phyloP scores from a whole-genome alignment of 2,329 filamentous ascomycete species.

The Fusarium irregulare region DNA sequence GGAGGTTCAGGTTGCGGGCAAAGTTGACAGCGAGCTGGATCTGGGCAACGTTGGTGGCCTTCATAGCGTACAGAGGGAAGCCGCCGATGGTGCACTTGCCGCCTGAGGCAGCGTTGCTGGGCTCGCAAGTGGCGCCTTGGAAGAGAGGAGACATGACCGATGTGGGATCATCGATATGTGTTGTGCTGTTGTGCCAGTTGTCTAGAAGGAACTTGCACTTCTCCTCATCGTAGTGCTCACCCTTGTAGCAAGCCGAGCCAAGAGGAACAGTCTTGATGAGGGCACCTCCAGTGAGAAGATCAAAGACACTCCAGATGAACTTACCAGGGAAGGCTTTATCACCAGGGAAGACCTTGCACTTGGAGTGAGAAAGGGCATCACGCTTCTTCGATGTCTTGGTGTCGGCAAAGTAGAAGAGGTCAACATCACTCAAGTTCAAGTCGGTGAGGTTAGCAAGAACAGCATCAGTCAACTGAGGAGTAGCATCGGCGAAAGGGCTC shows the following conservation, averaged over 20 bases:
- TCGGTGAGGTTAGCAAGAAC: constrained; percentile 49
- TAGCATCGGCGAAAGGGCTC: constrained; percentile 33
- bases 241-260: constrained; percentile 50
- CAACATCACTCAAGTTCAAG: constrained; percentile 46
- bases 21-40: constrained; percentile 61
- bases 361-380: not conserved
- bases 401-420: constrained; percentile 50
- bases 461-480: constrained; percentile 51
- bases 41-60: constrained; percentile 56
- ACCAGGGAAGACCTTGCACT: constrained; percentile 48
- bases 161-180: constrained; percentile 49
- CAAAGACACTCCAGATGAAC: constrained; percentile 49
- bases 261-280: constrained; percentile 50
- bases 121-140: constrained; percentile 53
- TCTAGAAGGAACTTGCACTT: not conserved
- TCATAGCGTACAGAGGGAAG: constrained; percentile 57
- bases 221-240: constrained; percentile 20
- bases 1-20: constrained; percentile 59
- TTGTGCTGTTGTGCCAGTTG: constrained; percentile 20
- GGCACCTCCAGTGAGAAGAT: constrained; percentile 49
- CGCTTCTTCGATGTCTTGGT: constrained; percentile 17
- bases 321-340: constrained; percentile 45
- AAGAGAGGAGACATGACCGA: constrained; percentile 56
- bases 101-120: constrained; percentile 41
- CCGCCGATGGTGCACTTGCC: constrained; percentile 54